phyloP scores from a whole-genome alignment of 148 eudicot genomes.

The Chenopodium album region DNA sequence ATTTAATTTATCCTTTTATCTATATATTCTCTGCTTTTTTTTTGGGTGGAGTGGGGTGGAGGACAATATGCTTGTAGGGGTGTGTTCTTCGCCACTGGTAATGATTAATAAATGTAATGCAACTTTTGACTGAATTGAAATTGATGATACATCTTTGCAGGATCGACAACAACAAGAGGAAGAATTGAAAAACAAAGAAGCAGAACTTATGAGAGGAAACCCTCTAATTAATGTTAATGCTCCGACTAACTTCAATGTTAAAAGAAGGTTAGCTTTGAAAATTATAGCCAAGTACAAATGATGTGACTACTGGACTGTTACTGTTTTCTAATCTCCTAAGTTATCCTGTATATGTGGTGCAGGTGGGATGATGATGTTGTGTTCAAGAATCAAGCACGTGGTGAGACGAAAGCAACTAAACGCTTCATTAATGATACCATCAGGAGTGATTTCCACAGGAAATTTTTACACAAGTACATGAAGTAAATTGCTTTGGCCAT shows the following conservation, averaged over 20 bases:
- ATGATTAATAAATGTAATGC: neutral
- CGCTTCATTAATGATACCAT: constrained; percentile 97
- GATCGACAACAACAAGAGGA: constrained; percentile 75
- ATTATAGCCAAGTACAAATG: neutral
- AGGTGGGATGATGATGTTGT: constrained; percentile 99
- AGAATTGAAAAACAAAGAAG: constrained; percentile 85
- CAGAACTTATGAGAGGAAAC: constrained; percentile 83
- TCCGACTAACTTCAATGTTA: constrained; percentile 81
- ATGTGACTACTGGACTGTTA: neutral
- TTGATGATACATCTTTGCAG: constrained; percentile 28
- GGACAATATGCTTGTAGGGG: too few species aligned
- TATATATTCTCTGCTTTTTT: too few species aligned
- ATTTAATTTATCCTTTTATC: too few species aligned
- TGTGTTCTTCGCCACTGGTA: neutral
- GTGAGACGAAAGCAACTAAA: constrained; percentile 79
- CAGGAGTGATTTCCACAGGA: constrained; percentile 86
- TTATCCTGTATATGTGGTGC: constrained; percentile 9
- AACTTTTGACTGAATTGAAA: neutral
- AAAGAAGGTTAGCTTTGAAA: constrained; percentile 63
- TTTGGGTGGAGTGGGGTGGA: neutral
- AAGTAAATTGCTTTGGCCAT: constrained; percentile 37
- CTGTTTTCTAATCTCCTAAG: neutral
- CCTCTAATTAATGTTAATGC: constrained; percentile 73
- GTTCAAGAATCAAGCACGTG: constrained; percentile 97
- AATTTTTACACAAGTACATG: constrained; percentile 95